These are phyloP conservation scores for Phytophthora pistaciae DNA, from an alignment of 352 stramenopile genomes.

Conservation along the genomic window DNA sequence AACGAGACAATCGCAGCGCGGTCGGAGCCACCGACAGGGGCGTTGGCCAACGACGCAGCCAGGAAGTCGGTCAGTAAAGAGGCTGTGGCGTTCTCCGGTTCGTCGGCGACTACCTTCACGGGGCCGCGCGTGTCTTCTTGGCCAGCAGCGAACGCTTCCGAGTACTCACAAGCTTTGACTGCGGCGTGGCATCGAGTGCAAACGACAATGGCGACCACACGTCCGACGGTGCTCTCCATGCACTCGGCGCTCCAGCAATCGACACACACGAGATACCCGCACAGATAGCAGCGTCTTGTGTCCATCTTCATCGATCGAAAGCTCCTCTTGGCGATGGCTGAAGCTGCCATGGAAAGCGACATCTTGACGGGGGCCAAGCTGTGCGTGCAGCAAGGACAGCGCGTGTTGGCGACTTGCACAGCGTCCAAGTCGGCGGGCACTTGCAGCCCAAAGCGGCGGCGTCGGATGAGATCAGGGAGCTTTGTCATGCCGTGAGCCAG, in stretches of 20 bases:
- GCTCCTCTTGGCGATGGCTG: conserved; percentile 17
- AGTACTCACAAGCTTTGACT: conserved; percentile 34
- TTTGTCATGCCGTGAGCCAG: conserved; percentile 32
- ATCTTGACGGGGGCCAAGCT: conserved; percentile 34
- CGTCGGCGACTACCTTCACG: conserved; percentile 10
- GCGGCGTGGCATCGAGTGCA: conserved; percentile 21
- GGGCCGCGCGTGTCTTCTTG: background rate
- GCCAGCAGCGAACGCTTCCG: conserved; percentile 7
- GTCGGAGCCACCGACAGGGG: conserved; percentile 4
- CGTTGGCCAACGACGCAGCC: conserved; percentile 28
- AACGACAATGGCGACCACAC: conserved; percentile 27
- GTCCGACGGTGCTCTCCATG: conserved; percentile 26
- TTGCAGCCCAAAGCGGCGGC: conserved; percentile 32
- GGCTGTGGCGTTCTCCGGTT: background rate
- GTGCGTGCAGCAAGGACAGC: conserved; percentile 39
- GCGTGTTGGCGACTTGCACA: conserved; percentile 24
- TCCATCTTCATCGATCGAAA: conserved; percentile 22
- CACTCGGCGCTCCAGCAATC: conserved; percentile 33
- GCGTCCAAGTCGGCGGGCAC: conserved; percentile 17
- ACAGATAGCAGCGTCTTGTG: conserved; percentile 34
- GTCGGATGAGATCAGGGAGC: conserved; percentile 29
- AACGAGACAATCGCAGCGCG: conserved; percentile 37
- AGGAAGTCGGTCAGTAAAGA: background rate
- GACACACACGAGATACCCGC: conserved; percentile 29
- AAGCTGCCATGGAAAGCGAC: conserved; percentile 25